Percentiles rank a stretch among this genome's conserved stretches.
These are phyloP conservation scores for Amanita pseudoporphyria DNA, from an alignment of 768 basidiomycete species.

Conservation along the genomic window DNA sequence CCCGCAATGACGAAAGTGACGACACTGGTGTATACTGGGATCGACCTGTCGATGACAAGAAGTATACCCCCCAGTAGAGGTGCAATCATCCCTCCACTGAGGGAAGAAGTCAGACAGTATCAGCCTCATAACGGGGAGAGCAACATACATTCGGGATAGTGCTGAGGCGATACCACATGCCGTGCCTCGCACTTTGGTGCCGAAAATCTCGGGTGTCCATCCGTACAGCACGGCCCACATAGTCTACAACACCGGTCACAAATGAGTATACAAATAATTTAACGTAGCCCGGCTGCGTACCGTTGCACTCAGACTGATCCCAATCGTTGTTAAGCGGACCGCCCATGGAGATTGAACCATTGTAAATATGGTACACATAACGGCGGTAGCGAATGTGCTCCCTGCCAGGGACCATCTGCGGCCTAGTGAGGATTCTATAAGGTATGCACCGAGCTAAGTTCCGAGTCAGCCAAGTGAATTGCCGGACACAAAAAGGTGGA, in stretches of 20 bases:
- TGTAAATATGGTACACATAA: slow-evolving; percentile 65
- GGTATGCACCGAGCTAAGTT: slow-evolving; percentile 69
- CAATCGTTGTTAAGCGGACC: slow-evolving; percentile 61
- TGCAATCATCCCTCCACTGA: slow-evolving; percentile 83
- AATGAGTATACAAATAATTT: neutral
- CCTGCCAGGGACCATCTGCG: slow-evolving; percentile 63
- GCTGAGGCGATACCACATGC: slow-evolving; percentile 86
- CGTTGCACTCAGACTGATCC: slow-evolving; percentile 70
- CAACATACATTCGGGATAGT: slow-evolving; percentile 66
- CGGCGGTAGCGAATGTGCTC: slow-evolving; percentile 67
- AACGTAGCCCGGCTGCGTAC: slow-evolving; percentile 23
- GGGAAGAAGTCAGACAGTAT: slow-evolving; percentile 6
- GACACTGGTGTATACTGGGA: slow-evolving; percentile 73
- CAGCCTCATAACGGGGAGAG: neutral
- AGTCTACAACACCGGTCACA: slow-evolving; percentile 27
- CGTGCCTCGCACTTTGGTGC: slow-evolving; percentile 78
- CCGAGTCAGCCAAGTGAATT: neutral
- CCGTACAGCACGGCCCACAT: slow-evolving; percentile 90
- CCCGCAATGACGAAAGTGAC: slow-evolving; percentile 56
- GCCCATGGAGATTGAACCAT: slow-evolving; percentile 45
- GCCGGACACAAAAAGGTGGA: slow-evolving; percentile 8
- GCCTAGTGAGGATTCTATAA: slow-evolving; percentile 65
- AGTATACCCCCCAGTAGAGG: slow-evolving; percentile 71
- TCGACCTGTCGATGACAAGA: slow-evolving; percentile 52
- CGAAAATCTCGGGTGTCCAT: slow-evolving; percentile 86